Evolutionary conservation across 208 protist species (phyloP), one percentile per base, ranked within the genome.

Genomic region (Trypanosoma vivax): DNA sequence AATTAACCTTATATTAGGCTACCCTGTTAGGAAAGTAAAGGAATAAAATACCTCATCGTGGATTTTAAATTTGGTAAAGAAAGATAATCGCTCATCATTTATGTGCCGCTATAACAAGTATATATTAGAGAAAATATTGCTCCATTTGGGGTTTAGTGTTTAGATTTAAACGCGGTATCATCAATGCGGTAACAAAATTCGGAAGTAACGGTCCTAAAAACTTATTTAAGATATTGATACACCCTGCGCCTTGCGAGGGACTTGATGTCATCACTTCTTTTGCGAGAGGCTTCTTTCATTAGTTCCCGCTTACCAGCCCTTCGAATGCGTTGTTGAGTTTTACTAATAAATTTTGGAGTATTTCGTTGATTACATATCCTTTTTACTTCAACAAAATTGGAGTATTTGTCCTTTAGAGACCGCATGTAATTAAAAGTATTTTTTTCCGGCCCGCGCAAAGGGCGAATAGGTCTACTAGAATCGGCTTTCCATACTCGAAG

Each of bases 401-500:
- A 56, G 66, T 95, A 95, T 50, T 81, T 84, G 50, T 88, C 67
- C 61, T 92, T 92, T 9, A 95, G 54, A 38, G 83, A 75, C 9
- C 85, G 80, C 79, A 92, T 76, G 65, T 98, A 98, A 54, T 98
- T 87, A 46, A 96, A 80, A 63, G 74, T 88, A 46, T 89, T 73
- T 67, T 88, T 85, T 72, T 98, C 89, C 21, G 90, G 79, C 2
- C 83, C 79, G 9, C 82, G 63, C 11, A 97, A 74, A 21, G 87
- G 83, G 25, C 89, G 84, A 40, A 97, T 74, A 6, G 91, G 81
- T 14, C 85, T 90, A 34, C 88, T 90, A 23, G 94, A 79, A 45
- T 97, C 77, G 5, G 96, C 73, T 62, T 98, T 98, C 96, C 96
- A 98, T 16, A 99, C 50, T 9, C 97, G 84, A 49, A 99, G 71